phyloP scores from a whole-genome alignment of 129 eudicot genomes.

The Helianthus annuus region HanXRQr2.0-SUNRISE NC_035433.2:74278685-74279184 shows the following conservation, averaged over 20 bases:
- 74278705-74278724: conserved; percentile 18
- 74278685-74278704: neutral
- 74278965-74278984: no score
- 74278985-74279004: no score
- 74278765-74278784: no score
- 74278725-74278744: neutral
- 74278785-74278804: neutral
- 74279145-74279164: neutral
- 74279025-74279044: no score
- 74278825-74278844: neutral
- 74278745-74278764: neutral
- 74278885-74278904: neutral
- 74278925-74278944: neutral
- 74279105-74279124: neutral
- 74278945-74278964: neutral
- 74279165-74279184: neutral
- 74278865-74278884: neutral
- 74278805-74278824: neutral
- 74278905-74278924: neutral
- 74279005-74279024: no score
- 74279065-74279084: neutral
- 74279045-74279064: no score
- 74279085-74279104: neutral
- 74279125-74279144: neutral
- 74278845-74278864: neutral